Evolutionary conservation across 345 rosid species (phyloP).

Genomic region (Clarkia xantiana): DNA sequence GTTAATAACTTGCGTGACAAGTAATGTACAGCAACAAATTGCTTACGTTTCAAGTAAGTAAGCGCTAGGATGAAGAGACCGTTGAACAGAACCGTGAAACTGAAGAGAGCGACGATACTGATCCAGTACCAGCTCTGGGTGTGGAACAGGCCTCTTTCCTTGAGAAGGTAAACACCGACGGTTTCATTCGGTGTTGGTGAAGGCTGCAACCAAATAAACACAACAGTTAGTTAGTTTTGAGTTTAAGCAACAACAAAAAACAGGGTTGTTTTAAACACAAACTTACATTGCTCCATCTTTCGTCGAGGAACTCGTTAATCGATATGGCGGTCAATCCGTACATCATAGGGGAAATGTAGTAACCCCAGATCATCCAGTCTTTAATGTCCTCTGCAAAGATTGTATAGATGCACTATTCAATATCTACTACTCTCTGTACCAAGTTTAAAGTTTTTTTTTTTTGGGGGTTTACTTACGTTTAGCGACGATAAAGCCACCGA

Average conservation of each 20-base stretch:
- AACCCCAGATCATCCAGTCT: constrained; percentile 10
- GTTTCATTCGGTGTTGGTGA: neutral
- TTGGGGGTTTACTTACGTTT: constrained; percentile 6
- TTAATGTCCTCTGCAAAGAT: constrained; percentile 5
- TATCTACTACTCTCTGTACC: too few species aligned
- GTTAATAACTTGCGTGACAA: neutral
- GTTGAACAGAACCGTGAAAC: constrained; percentile 27
- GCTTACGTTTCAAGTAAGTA: constrained; percentile 38
- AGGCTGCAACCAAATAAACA: neutral
- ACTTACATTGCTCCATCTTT: constrained; percentile 8
- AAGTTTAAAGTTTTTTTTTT: too few species aligned
- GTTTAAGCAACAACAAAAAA: too few species aligned
- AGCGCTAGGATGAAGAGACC: constrained; percentile 22
- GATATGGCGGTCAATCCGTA: constrained; percentile 12
- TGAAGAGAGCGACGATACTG: constrained; percentile 28
- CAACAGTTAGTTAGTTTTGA: too few species aligned
- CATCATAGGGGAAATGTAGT: constrained; percentile 11
- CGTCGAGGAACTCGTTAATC: constrained; percentile 10
- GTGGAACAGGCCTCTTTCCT: constrained; percentile 23
- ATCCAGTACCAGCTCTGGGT: constrained; percentile 51
- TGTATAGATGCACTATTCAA: too few species aligned
- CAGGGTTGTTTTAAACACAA: too few species aligned
- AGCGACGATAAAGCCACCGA: constrained; percentile 23
- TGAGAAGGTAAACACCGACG: constrained; percentile 6
- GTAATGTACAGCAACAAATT: neutral